Percentiles rank a stretch among this genome's conserved stretches.
Conservation (phyloP, 225 moss, liverwort and hornwort species). For the Pseudisothecium myosuroides region DNA sequence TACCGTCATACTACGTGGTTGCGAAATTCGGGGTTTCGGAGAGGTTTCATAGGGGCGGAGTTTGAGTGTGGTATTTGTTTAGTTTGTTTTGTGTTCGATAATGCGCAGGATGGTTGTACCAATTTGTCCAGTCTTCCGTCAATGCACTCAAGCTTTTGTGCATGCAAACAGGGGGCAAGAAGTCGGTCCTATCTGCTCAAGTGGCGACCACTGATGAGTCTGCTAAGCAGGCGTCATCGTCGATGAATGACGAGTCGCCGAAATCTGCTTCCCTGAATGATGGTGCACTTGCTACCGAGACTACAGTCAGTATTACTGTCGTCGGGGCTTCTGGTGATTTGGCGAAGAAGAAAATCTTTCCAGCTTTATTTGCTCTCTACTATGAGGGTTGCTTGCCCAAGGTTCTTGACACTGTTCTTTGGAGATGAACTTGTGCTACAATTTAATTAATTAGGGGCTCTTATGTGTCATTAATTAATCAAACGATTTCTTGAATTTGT, state of each 20-base stretch:
- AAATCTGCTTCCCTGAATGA: slow-evolving; percentile 9
- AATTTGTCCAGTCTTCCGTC: background rate
- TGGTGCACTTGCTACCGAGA: slow-evolving; percentile 30
- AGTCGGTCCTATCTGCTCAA: background rate
- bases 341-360: slow-evolving; percentile 98
- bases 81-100: background rate
- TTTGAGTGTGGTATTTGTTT: background rate
- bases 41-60: background rate
- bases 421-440: background rate
- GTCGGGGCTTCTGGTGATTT: slow-evolving; percentile 95
- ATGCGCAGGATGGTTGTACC: slow-evolving; percentile 9
- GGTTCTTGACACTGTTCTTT: slow-evolving; percentile 21
- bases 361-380: slow-evolving; percentile 86
- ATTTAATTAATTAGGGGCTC: background rate
- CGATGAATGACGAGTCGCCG: background rate
- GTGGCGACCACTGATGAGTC: background rate
- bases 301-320: slow-evolving; percentile 75
- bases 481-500: background rate
- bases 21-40: background rate
- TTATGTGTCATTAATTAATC: background rate
- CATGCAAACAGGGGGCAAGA: slow-evolving; percentile 22
- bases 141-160: slow-evolving; percentile 20
- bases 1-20: background rate
- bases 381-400: slow-evolving; percentile 98
- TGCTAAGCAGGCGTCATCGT: background rate